Percentiles rank a stretch among this genome's conserved stretches.
Conservation (phyloP, 1,139 yeast species). For the Scheffersomyces segobiensis region DNA sequence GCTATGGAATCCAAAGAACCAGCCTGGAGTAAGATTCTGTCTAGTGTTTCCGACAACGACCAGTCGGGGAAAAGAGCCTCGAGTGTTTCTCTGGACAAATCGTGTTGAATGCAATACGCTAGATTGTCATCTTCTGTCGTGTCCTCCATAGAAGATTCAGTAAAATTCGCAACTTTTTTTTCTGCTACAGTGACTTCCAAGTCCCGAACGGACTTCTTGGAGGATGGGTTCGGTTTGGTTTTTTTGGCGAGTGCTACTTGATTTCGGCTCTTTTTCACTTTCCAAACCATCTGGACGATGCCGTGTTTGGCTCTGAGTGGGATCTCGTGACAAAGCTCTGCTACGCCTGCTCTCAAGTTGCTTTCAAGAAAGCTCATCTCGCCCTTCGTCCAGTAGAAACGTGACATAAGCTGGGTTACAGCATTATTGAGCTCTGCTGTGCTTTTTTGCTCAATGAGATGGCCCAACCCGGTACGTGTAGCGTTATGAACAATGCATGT, state of each 20-base stretch:
- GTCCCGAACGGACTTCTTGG: not conserved
- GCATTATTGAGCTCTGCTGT: not conserved
- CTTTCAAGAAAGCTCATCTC: conserved; percentile 5
- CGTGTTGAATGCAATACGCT: not conserved
- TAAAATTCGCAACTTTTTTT: not conserved
- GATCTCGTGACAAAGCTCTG: not conserved
- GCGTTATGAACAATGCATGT: not conserved
- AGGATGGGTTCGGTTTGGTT: not conserved
- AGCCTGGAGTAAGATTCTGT: not conserved
- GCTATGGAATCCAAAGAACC: not conserved
- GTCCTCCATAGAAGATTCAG: not conserved
- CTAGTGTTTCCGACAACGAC: not conserved
- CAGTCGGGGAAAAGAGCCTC: not conserved
- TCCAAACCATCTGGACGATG: not conserved
- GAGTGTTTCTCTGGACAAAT: not conserved
- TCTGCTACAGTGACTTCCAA: not conserved
- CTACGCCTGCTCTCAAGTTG: not conserved
- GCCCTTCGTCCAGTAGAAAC: conserved; percentile 6
- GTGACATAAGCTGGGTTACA: not conserved
- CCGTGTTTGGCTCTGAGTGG: conserved; percentile 2
- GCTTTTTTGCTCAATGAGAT: not conserved
- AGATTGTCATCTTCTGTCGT: not conserved
- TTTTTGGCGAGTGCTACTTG: not conserved
- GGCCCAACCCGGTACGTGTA: not conserved
- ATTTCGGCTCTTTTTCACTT: not conserved